Conservation (phyloP, 2,329 filamentous ascomycete genomes). For the Cladophialophora bantiana region DNA sequence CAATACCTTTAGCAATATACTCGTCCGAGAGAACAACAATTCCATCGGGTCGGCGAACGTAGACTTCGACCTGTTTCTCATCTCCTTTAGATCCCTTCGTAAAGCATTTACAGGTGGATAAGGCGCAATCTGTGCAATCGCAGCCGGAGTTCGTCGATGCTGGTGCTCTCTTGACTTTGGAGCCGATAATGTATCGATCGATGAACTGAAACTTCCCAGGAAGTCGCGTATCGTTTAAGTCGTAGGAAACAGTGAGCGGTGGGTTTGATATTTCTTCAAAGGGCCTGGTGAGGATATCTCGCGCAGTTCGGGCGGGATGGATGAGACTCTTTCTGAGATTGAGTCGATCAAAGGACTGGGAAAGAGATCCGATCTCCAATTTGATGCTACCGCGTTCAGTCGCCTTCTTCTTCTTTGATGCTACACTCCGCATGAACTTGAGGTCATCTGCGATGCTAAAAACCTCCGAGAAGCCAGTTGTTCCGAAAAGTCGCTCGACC, state of each 20-base stretch:
- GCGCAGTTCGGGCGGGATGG: conserved; percentile 31
- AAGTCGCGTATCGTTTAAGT: conserved; percentile 34
- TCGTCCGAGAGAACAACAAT: conserved; percentile 36
- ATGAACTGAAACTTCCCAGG: conserved; percentile 41
- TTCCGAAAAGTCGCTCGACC: conserved; percentile 30
- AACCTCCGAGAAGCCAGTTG: conserved; percentile 31
- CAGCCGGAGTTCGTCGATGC: conserved; percentile 32
- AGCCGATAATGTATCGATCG: conserved; percentile 35
- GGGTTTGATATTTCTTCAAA: conserved; percentile 33
- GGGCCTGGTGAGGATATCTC: conserved; percentile 31
- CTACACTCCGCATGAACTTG: conserved; percentile 15
- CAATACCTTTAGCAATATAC: conserved; percentile 28
- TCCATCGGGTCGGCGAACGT: conserved; percentile 31
- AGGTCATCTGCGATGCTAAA: conserved; percentile 21
- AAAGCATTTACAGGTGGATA: conserved; percentile 31
- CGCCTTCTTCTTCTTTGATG: conserved; percentile 32
- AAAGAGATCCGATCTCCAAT: conserved; percentile 20
- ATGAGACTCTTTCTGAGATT: conserved; percentile 12
- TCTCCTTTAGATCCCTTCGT: conserved; percentile 27
- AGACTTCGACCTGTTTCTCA: conserved; percentile 24
- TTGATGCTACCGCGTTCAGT: conserved; percentile 1
- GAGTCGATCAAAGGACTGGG: conserved; percentile 1
- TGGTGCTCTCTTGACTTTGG: conserved; percentile 28
- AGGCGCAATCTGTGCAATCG: conserved; percentile 27
- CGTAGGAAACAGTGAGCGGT: conserved; percentile 38